phyloP scores from a whole-genome alignment of 164 flowering plant genomes.

The Piper longum region DNA sequence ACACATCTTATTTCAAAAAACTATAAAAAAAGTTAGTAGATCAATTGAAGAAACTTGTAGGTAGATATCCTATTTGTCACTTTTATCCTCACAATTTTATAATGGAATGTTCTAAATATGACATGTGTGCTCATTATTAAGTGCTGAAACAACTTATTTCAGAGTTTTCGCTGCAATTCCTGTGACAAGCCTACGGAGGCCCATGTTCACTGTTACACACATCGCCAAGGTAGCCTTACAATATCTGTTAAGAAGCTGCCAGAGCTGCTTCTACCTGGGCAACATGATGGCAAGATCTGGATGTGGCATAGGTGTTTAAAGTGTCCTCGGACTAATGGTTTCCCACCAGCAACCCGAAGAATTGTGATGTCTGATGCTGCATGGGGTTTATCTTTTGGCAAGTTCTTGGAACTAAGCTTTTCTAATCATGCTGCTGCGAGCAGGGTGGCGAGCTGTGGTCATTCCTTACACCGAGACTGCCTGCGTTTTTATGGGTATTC shows the following conservation, averaged over 20 bases:
- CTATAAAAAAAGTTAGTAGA: no score
- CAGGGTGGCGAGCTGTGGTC: constrained; percentile 98
- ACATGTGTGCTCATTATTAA: background rate
- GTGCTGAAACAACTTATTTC: background rate
- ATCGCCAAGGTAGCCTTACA: constrained; percentile 88
- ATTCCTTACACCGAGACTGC: constrained; percentile 95
- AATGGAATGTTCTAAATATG: no score
- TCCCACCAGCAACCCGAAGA: constrained; percentile 91
- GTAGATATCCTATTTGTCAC: no score
- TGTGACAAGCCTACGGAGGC: constrained; percentile 98
- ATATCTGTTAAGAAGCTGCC: constrained; percentile 85
- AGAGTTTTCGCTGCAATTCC: constrained; percentile 62
- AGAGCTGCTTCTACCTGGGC: constrained; percentile 64
- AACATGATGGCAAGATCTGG: constrained; percentile 93
- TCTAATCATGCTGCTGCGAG: constrained; percentile 99
- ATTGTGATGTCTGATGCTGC: constrained; percentile 99
- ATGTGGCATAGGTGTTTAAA: constrained; percentile 97
- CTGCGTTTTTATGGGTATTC: constrained; percentile 97
- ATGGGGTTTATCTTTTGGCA: constrained; percentile 98
- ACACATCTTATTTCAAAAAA: constrained; percentile 37
- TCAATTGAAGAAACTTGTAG: no score
- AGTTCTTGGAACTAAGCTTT: constrained; percentile 97
- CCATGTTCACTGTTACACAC: constrained; percentile 96
- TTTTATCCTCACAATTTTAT: no score
- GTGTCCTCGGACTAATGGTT: constrained; percentile 68